phyloP scores from a whole-genome alignment of 2,329 filamentous ascomycete species.

The Cladobotryum mycophilum region DNA sequence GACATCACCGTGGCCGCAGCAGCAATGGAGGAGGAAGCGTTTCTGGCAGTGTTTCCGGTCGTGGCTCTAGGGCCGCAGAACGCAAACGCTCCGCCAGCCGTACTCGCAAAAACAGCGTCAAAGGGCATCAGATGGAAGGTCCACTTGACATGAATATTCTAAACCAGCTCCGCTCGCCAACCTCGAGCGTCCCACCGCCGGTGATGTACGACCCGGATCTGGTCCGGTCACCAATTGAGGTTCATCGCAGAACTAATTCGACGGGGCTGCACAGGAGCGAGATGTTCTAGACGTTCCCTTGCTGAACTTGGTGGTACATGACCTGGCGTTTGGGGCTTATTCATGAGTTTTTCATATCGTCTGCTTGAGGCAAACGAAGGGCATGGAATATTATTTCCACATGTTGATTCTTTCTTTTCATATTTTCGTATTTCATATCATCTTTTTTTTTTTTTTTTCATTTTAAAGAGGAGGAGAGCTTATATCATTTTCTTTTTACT shows the following conservation, averaged over 20 bases:
- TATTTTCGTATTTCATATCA: neutral
- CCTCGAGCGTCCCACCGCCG: conserved; percentile 23
- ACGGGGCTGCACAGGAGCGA: conserved; percentile 49
- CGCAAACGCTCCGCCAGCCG: conserved; percentile 55
- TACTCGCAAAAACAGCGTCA: conserved; percentile 39
- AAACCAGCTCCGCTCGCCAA: conserved; percentile 24
- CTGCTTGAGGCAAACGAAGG: too few relatives aligned
- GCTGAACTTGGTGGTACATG: too few relatives aligned
- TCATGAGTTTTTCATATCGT: too few relatives aligned
- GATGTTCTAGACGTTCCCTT: conserved; percentile 43
- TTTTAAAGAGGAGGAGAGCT: neutral
- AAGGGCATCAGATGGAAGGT: conserved; percentile 24
- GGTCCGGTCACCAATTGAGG: conserved; percentile 28
- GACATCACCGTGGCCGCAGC: conserved; percentile 53
- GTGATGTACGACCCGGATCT: conserved; percentile 33
- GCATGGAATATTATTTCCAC: neutral
- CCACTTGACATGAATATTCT: conserved; percentile 38
- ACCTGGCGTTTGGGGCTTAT: too few relatives aligned
- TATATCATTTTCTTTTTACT: neutral
- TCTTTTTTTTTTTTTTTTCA: neutral
- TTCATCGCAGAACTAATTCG: conserved; percentile 33
- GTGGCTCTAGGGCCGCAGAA: conserved; percentile 53
- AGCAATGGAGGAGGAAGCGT: conserved; percentile 41
- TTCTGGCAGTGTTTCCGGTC: conserved; percentile 41
- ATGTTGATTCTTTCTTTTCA: conserved; percentile 1